Percentiles rank a stretch among this genome's conserved stretches.
Conservation (phyloP, 805 yeast species). For the Sugiyamaella lignohabitans region DNA sequence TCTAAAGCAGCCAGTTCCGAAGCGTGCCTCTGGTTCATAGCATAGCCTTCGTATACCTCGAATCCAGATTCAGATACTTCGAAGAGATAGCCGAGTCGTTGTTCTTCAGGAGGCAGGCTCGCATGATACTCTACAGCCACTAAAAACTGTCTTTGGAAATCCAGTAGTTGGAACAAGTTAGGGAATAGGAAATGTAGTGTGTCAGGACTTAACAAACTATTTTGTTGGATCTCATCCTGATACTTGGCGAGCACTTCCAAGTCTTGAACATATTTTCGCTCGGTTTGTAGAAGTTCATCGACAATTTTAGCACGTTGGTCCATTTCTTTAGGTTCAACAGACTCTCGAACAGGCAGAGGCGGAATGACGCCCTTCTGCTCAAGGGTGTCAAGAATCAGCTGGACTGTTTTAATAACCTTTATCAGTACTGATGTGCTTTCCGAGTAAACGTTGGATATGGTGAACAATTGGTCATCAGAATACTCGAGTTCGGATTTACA, state of each 20-base stretch:
- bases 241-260: slow-evolving; percentile 67
- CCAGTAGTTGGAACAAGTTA: slow-evolving; percentile 72
- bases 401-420: slow-evolving; percentile 67
- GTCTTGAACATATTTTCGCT: slow-evolving; percentile 88
- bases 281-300: slow-evolving; percentile 79
- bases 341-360: slow-evolving; percentile 1
- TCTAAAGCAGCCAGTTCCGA: slow-evolving; percentile 68
- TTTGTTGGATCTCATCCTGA: slow-evolving; percentile 53
- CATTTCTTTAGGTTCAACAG: neutral
- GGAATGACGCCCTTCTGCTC: slow-evolving; percentile 19
- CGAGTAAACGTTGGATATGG: slow-evolving; percentile 82
- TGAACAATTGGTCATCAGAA: slow-evolving; percentile 77
- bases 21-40: slow-evolving; percentile 83
- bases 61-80: slow-evolving; percentile 81
- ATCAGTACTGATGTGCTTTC: slow-evolving; percentile 73
- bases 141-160: slow-evolving; percentile 84
- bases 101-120: slow-evolving; percentile 62
- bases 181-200: slow-evolving; percentile 80
- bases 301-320: slow-evolving; percentile 65
- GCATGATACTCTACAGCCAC: slow-evolving; percentile 87
- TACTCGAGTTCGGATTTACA: slow-evolving; percentile 70
- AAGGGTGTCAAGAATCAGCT: slow-evolving; percentile 49
- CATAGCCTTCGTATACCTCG: slow-evolving; percentile 89
- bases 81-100: slow-evolving; percentile 84
- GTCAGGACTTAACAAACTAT: slow-evolving; percentile 67